These are phyloP conservation scores for Trichoderma semiorbis DNA, from an alignment of 2,329 filamentous ascomycete species.

Conservation along the genomic window DNA sequence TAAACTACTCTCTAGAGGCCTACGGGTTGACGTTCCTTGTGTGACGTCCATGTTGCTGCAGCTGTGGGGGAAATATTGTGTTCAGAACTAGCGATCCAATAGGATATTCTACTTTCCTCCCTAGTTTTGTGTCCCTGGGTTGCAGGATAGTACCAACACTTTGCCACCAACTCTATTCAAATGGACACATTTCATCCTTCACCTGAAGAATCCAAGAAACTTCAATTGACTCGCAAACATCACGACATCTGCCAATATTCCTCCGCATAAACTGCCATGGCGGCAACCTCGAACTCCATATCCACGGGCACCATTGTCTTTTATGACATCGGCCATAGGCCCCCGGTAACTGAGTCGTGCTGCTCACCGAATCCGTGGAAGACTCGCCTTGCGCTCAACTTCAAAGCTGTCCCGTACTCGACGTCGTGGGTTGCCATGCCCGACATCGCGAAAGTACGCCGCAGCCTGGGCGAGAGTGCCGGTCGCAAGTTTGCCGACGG, in stretches of 20 bases:
- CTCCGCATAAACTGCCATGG: neutral
- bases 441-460: constrained; percentile 49
- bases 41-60: neutral
- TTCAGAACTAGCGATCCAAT: neutral
- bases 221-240: neutral
- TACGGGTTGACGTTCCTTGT: neutral
- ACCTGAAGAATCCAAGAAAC: neutral
- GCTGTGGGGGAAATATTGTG: neutral
- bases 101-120: neutral
- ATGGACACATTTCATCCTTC: neutral
- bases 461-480: constrained; percentile 43
- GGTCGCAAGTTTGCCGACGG: constrained; percentile 55
- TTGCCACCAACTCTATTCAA: neutral
- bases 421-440: constrained; percentile 50
- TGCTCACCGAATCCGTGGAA: constrained; percentile 35
- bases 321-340: constrained; percentile 41
- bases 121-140: neutral
- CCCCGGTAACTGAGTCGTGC: constrained; percentile 28
- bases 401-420: constrained; percentile 35
- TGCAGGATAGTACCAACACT: neutral
- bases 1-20: neutral
- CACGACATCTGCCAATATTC: neutral
- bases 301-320: constrained; percentile 28
- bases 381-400: constrained; percentile 39
- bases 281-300: neutral